Evolutionary conservation across 1,139 yeast species (phyloP), one percentile per base, ranked within the genome.

Genomic region (Yamadazyma dushanensis): DNA sequence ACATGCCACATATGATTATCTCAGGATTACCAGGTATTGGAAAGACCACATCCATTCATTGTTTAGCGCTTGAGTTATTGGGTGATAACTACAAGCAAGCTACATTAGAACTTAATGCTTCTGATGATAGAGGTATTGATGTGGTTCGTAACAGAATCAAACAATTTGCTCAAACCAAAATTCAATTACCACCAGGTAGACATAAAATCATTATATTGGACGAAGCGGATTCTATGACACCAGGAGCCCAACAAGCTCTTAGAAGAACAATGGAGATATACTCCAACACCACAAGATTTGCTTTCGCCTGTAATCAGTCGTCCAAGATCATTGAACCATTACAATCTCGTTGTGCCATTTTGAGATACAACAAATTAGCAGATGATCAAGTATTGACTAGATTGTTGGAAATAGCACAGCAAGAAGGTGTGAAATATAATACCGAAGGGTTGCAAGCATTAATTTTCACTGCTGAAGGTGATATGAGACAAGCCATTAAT

Each of bases 211-310:
- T 92, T 45, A 89, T 90, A 37, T 65, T 90, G 44, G 97, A 90
- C 60, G 97, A 90, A 60, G 97, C 97, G 0, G 97, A 92, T 57
- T 85, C 95, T n/a, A 87, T 92, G 90, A 92, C 98, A 0, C 90
- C 97, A 0, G 97, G 96, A 32, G 98, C 98, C 1, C 99, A 92
- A 60, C 96, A 90, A 56, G 99, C 99, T 0, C 68, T 92, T 50
- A 76, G 98, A 63, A 77, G 99, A 56, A 92, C 97, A 1, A 92
- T 92, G 98, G 99, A 92, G 56, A 77, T 92, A 19, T 92, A 88
- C 54, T 85, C 97, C 20, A 84, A 84, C 56, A 83, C 97, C 4
- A 92, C 99, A 4, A 76, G 99, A 51, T 92, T 94, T 69, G 97
- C 96, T 14, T 92, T 94, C 66, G 97, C 97, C 0, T 92, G 99